Evolutionary conservation across 805 yeast genomes (phyloP).

Genomic region (Metschnikowia orientalis): DNA sequence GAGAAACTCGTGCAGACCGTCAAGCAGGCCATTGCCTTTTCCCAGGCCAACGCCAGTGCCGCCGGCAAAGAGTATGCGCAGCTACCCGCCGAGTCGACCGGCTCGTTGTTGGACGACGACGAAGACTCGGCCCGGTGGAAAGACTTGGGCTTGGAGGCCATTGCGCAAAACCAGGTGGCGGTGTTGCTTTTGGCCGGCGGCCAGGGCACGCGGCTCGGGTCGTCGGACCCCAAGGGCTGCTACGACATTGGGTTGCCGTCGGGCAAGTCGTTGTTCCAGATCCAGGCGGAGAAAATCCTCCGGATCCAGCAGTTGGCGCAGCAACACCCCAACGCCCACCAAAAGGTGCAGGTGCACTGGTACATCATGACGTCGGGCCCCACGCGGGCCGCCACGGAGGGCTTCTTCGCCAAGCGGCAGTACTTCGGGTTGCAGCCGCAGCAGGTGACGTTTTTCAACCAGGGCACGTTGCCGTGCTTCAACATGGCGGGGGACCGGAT

Average conservation of each 20-base stretch:
- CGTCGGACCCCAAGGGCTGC: constrained; percentile 90
- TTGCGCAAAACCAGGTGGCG: constrained; percentile 71
- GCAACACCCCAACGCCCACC: constrained; percentile 5
- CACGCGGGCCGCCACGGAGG: constrained; percentile 71
- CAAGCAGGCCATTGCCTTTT: constrained; percentile 42
- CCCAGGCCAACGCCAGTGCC: constrained; percentile 17
- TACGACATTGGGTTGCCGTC: constrained; percentile 84
- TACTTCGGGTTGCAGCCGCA: constrained; percentile 65
- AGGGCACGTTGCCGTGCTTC: constrained; percentile 92
- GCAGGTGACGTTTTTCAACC: constrained; percentile 81
- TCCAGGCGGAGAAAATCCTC: constrained; percentile 83
- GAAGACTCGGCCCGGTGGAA: constrained; percentile 36
- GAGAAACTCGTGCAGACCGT: constrained; percentile 38
- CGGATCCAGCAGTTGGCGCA: constrained; percentile 56
- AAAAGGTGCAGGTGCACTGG: constrained; percentile 54
- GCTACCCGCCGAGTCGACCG: constrained; percentile 45
- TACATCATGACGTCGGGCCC: constrained; percentile 95
- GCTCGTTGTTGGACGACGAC: constrained; percentile 45
- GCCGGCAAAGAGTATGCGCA: constrained; percentile 35
- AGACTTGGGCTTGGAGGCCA: constrained; percentile 60
- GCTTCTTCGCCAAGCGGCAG: constrained; percentile 54
- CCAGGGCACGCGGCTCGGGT: constrained; percentile 94
- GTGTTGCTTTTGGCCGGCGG: constrained; percentile 97
- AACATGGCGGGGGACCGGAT: constrained; percentile 64
- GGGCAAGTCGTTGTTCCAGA: constrained; percentile 76